phyloP scores from a whole-genome alignment of 495 filamentous ascomycete genomes.

The Pyrenula aspistea region DNA sequence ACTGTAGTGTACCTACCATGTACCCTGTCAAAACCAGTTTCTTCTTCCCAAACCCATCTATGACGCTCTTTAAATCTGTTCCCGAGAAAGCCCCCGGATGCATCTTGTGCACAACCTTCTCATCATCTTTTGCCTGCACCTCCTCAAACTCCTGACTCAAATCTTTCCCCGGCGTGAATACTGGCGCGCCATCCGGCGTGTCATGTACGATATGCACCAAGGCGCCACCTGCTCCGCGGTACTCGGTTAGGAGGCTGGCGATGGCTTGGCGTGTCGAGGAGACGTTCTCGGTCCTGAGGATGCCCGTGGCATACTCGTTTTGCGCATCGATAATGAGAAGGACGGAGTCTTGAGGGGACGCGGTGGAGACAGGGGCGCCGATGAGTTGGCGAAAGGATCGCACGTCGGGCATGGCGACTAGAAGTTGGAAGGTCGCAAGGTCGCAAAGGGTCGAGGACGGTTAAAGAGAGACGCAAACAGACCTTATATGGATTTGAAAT shows the following conservation, averaged over 20 bases:
- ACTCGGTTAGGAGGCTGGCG: slow-evolving; percentile 33
- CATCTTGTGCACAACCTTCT: slow-evolving; percentile 34
- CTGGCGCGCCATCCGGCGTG: slow-evolving; percentile 41
- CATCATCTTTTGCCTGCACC: slow-evolving; percentile 28
- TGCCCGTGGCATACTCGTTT: slow-evolving; percentile 45
- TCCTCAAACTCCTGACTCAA: slow-evolving; percentile 42
- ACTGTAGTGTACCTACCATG: slow-evolving; percentile 22
- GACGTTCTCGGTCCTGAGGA: slow-evolving; percentile 37
- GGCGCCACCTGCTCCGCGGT: slow-evolving; percentile 32
- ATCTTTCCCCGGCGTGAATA: slow-evolving; percentile 44
- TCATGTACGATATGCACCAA: slow-evolving; percentile 47
- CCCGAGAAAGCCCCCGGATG: slow-evolving; percentile 33
- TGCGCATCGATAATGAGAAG: slow-evolving; percentile 56
- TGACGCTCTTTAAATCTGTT: slow-evolving; percentile 25
- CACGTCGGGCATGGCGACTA: no score
- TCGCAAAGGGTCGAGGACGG: no score
- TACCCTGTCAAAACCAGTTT: slow-evolving; percentile 37
- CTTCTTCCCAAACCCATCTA: slow-evolving; percentile 25
- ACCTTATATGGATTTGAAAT: no score
- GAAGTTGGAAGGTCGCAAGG: no score
- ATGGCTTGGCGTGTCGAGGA: slow-evolving; percentile 31
- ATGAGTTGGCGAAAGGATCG: slow-evolving; percentile 38
- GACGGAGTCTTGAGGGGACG: slow-evolving; percentile 36
- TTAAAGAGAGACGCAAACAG: no score
- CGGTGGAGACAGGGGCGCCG: slow-evolving; percentile 33